Evolutionary conservation across 2,329 filamentous ascomycete species (phyloP).

Genomic region (Colletotrichum sp.): DNA sequence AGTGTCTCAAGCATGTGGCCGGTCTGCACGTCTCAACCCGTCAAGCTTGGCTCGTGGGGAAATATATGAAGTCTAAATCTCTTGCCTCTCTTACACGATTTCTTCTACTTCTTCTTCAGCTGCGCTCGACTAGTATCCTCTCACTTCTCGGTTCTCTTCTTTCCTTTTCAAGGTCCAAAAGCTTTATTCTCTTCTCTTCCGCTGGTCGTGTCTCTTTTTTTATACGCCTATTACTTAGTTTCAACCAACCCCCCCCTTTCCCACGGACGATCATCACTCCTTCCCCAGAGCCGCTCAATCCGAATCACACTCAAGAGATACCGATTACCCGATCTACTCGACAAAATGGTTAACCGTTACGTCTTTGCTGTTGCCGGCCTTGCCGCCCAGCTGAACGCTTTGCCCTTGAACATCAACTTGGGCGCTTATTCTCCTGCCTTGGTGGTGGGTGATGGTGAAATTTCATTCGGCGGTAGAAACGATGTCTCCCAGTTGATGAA

Average conservation of each 20-base stretch:
- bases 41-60: conserved; percentile 12
- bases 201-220: conserved; percentile 19
- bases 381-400: conserved; percentile 29
- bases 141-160: conserved; percentile 6
- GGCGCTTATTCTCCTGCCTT: conserved; percentile 38
- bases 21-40: not conserved
- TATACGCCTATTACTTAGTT: conserved; percentile 16
- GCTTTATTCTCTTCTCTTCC: conserved; percentile 11
- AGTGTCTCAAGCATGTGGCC: conserved; percentile 17
- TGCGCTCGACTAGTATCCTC: conserved; percentile 19
- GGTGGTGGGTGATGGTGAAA: conserved; percentile 47
- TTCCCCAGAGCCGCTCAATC: not conserved
- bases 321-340: not conserved
- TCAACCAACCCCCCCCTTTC: not conserved
- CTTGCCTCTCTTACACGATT: not conserved
- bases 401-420: conserved; percentile 38
- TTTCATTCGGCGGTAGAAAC: conserved; percentile 49
- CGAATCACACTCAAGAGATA: conserved; percentile 9
- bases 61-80: conserved; percentile 20
- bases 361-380: conserved; percentile 32
- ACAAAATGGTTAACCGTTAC: conserved; percentile 26
- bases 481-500: conserved; percentile 51
- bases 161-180: not conserved
- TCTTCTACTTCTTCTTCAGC: conserved; percentile 2
- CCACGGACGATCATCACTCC: not conserved